Evolutionary conservation across 495 filamentous ascomycete genomes (phyloP).

Genomic region (Talaromyces liani): DNA sequence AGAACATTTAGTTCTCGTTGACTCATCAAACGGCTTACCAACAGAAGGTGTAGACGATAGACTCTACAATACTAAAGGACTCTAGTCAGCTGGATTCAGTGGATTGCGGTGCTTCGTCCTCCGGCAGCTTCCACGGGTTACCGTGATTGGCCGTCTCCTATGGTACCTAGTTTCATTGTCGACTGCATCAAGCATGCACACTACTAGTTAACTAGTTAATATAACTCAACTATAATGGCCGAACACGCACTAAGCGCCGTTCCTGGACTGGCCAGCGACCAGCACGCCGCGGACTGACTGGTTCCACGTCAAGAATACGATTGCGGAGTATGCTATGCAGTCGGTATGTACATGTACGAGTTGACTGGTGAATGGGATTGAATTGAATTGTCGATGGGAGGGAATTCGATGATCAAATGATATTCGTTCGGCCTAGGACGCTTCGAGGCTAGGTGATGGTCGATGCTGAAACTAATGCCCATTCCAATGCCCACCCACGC

Average conservation of each 20-base stretch:
- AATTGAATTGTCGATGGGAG: neutral
- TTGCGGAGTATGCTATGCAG: too few relatives aligned
- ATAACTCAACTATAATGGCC: neutral
- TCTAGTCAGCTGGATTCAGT: neutral
- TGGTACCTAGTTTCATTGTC: neutral
- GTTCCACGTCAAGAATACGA: neutral
- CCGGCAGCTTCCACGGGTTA: neutral
- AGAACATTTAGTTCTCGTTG: too few relatives aligned
- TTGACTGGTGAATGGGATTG: neutral
- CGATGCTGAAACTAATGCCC: neutral
- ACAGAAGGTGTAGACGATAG: neutral
- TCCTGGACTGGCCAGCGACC: neutral
- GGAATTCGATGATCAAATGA: neutral
- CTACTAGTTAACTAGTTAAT: neutral
- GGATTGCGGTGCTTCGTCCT: neutral
- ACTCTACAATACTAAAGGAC: neutral
- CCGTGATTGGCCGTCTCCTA: neutral
- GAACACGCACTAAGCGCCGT: neutral
- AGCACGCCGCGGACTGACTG: neutral
- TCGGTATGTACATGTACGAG: neutral
- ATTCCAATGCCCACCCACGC: neutral
- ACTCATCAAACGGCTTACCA: too few relatives aligned
- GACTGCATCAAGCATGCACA: neutral
- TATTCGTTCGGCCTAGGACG: neutral
- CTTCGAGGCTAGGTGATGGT: neutral